These are phyloP conservation scores for Mycena epipterygia DNA, from an alignment of 768 basidiomycete species.

Conservation along the genomic window DNA sequence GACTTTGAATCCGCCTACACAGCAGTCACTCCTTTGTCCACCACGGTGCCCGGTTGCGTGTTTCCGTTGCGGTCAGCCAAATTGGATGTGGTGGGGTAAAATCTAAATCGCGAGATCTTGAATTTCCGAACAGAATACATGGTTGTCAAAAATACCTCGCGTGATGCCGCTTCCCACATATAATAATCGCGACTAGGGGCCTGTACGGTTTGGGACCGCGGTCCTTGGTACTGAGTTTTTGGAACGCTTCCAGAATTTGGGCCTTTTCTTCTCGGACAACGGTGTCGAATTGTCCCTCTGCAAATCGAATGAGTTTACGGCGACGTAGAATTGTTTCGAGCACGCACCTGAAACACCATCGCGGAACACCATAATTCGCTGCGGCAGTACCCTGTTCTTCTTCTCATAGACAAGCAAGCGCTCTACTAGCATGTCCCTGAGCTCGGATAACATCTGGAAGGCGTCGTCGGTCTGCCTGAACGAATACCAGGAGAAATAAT, in stretches of 20 bases:
- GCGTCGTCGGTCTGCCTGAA: not conserved
- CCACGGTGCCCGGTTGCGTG: slow-evolving; percentile 83
- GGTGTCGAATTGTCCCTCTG: slow-evolving; percentile 79
- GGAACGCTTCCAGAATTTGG: slow-evolving; percentile 72
- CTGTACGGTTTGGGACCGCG: slow-evolving; percentile 61
- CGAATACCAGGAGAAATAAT: not conserved
- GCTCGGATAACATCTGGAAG: slow-evolving; percentile 77
- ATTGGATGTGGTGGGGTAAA: slow-evolving; percentile 66
- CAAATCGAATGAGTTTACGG: not conserved
- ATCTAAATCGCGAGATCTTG: slow-evolving; percentile 49
- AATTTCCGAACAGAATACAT: not conserved
- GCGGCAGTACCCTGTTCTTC: slow-evolving; percentile 71
- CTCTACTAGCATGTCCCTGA: slow-evolving; percentile 78
- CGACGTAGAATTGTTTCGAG: not conserved
- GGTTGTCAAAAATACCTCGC: slow-evolving; percentile 56
- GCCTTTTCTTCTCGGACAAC: slow-evolving; percentile 74
- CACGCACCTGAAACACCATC: slow-evolving; percentile 85
- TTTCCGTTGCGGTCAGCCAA: slow-evolving; percentile 78
- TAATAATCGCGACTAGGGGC: slow-evolving; percentile 77
- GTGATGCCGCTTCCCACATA: slow-evolving; percentile 87
- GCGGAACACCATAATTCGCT: slow-evolving; percentile 79
- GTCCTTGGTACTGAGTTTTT: slow-evolving; percentile 58
- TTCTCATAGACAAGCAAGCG: slow-evolving; percentile 70
- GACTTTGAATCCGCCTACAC: slow-evolving; percentile 56
- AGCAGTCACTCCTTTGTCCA: slow-evolving; percentile 83